A percentile compares a stretch with the other conserved stretches of the same genome.
These are phyloP conservation scores for Draba incana DNA, from an alignment of 345 rosid species.

Conservation along the genomic window DNA sequence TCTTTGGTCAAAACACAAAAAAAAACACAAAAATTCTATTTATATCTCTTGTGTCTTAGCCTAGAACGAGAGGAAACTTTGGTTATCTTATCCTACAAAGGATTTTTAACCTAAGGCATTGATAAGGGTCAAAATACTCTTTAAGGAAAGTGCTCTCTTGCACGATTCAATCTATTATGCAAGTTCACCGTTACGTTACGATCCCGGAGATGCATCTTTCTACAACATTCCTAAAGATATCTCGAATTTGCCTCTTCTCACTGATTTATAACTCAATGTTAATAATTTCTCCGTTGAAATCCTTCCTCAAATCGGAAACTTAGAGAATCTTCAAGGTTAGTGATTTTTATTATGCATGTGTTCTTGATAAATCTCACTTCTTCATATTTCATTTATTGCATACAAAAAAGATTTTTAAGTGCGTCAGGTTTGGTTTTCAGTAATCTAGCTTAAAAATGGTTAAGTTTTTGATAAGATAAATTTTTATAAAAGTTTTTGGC, in stretches of 20 bases:
- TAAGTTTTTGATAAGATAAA: not conserved
- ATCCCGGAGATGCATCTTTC: too few species aligned
- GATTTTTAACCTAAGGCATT: too few species aligned
- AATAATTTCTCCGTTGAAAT: constrained; percentile 79
- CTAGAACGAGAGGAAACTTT: too few species aligned
- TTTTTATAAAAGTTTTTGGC: not conserved
- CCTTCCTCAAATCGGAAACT: constrained; percentile 70
- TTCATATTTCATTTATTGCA: constrained; percentile 30
- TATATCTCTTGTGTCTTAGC: too few species aligned
- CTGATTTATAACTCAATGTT: constrained; percentile 83
- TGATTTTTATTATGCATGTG: constrained; percentile 31
- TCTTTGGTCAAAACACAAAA: too few species aligned
- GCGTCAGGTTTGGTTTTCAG: constrained; percentile 25
- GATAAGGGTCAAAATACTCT: too few species aligned
- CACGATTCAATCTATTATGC: too few species aligned
- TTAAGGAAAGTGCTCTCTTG: too few species aligned
- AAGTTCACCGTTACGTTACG: too few species aligned
- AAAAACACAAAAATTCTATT: too few species aligned
- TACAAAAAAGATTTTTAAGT: too few species aligned
- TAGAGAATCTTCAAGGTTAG: constrained; percentile 92
- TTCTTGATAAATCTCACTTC: constrained; percentile 7
- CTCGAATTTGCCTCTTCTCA: constrained; percentile 57
- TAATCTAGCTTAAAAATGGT: constrained; percentile 3
- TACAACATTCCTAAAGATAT: constrained; percentile 87
- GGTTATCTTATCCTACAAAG: too few species aligned